Conservation (phyloP, 805 yeast species). For the Maudiozyma turicensis region DNA sequence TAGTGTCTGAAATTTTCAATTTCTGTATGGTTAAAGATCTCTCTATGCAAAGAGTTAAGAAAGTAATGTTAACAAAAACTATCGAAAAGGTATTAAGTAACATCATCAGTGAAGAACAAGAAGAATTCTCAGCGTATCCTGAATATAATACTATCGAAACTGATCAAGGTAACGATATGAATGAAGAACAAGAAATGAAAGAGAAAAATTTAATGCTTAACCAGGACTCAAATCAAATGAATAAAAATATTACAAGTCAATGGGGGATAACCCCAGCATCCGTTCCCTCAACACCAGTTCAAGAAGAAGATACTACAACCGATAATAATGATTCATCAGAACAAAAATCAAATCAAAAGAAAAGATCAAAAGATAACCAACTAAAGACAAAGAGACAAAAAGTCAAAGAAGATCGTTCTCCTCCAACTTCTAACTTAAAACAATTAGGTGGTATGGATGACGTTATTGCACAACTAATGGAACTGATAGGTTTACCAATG, state of each 20-base stretch:
- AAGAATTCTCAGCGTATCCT: slow-evolving; percentile 34
- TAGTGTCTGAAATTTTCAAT: slow-evolving; percentile 40
- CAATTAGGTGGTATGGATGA: slow-evolving; percentile 85
- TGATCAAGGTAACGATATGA: slow-evolving; percentile 23
- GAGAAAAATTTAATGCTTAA: slow-evolving; percentile 51
- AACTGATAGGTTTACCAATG: slow-evolving; percentile 83
- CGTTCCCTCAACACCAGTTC: background rate
- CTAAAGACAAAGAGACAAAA: slow-evolving; percentile 33
- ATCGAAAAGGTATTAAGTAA: slow-evolving; percentile 49
- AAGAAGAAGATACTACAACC: slow-evolving; percentile 5
- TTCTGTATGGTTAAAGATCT: slow-evolving; percentile 58
- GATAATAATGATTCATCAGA: slow-evolving; percentile 14
- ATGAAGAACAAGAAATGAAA: slow-evolving; percentile 15
- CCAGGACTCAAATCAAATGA: slow-evolving; percentile 56
- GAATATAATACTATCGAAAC: slow-evolving; percentile 12
- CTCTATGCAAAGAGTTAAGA: slow-evolving; percentile 60
- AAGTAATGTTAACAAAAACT: slow-evolving; percentile 49
- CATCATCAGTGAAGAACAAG: slow-evolving; percentile 51
- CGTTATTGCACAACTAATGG: slow-evolving; percentile 79
- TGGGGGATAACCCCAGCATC: slow-evolving; percentile 40
- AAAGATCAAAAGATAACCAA: slow-evolving; percentile 39
- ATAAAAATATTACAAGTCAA: slow-evolving; percentile 61
- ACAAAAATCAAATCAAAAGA: slow-evolving; percentile 25
- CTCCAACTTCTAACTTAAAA: slow-evolving; percentile 58
- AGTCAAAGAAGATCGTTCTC: slow-evolving; percentile 47